Base-by-base conservation (phyloP, 192 early-diverging fungal species). In the Dimargaris verticillata region DNA sequence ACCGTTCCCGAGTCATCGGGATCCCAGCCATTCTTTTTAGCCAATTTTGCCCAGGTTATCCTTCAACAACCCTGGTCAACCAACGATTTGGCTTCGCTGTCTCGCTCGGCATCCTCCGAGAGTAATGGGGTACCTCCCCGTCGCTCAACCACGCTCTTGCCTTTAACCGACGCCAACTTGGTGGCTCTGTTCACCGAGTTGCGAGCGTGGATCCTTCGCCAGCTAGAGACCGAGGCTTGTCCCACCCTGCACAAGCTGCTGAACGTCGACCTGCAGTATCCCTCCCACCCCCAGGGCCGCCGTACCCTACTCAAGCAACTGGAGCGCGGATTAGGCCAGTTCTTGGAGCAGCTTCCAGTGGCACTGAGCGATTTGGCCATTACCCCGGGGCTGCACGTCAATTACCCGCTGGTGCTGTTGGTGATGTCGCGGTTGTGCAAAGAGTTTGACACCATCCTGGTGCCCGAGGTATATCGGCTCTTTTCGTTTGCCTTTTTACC, bases 211-310 rank as follows among this genome's bases (percentile, higher is more conserved):
- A 17, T 58, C 26, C 13, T 58, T 33, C 55, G 28, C 15, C 2
- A 14, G 17, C 28, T 58, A 3, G 55, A 58, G 41, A 18, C 29
- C 4, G 55, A 58, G 55, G 55, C 22, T 38, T 38, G 55, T 22
- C 55, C 55, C 10, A 28, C 55, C 55, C 28, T 58, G 18, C 55
- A 28, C 10, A 15, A 15, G 1, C 41, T 58, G 2, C 28, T 58
- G 5, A 63, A 65, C 59, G 54, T 65, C 44, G 68, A 69, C 53
- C 61, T 69, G 63, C 54, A 59, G 22, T 69, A 65, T 54, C 63
- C 61, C 9, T 65, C 63, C 24, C 64, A 65, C 28, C 33, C 60
- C 2, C 62, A 28, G 11, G 68, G 64, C 26, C 59, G 64, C 9
- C 10, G 18, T 33, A 41, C 55, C 17, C 41, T 58, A 14, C 55